These are phyloP conservation scores for Monosporascus sp. DNA, from an alignment of 2,329 filamentous ascomycete species.

Conservation along the genomic window DNA sequence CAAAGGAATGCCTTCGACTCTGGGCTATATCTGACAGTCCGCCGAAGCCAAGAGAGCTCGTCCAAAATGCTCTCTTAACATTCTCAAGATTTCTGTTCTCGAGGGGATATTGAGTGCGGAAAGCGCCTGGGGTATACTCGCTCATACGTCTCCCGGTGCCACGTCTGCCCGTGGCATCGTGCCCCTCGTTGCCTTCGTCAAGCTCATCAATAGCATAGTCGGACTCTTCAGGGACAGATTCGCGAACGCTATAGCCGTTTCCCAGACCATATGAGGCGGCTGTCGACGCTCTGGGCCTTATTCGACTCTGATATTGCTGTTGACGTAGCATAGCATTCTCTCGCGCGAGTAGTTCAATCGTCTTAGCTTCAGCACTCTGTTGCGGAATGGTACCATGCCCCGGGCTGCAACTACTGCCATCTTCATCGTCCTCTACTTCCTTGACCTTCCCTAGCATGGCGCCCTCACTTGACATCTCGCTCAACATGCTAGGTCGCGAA, in stretches of 20 bases:
- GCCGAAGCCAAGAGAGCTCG: constrained; percentile 63
- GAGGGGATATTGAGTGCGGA: constrained; percentile 44
- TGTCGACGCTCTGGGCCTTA: constrained; percentile 55
- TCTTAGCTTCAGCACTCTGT: constrained; percentile 54
- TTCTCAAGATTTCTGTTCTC: constrained; percentile 61
- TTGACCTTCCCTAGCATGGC: constrained; percentile 62
- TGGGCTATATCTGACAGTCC: constrained; percentile 59
- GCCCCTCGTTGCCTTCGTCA: constrained; percentile 55
- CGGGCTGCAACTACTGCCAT: constrained; percentile 50
- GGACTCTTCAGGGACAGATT: constrained; percentile 57
- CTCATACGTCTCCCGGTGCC: constrained; percentile 50
- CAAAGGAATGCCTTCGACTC: constrained; percentile 76
- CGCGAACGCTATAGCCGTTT: constrained; percentile 56
- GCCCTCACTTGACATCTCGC: constrained; percentile 63
- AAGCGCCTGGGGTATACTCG: constrained; percentile 44
- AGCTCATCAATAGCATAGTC: constrained; percentile 70
- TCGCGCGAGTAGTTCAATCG: constrained; percentile 56
- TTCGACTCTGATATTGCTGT: constrained; percentile 49
- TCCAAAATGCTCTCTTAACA: constrained; percentile 66
- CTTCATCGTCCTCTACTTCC: constrained; percentile 62
- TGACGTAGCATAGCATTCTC: constrained; percentile 59
- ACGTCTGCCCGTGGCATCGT: constrained; percentile 41
- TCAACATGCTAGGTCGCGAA: constrained; percentile 71
- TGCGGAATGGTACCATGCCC: constrained; percentile 47
- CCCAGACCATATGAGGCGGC: constrained; percentile 46